These are phyloP conservation scores for Phyllostachys edulis DNA, from an alignment of 176 grass and related monocot genomes.

Conservation along the genomic window DNA sequence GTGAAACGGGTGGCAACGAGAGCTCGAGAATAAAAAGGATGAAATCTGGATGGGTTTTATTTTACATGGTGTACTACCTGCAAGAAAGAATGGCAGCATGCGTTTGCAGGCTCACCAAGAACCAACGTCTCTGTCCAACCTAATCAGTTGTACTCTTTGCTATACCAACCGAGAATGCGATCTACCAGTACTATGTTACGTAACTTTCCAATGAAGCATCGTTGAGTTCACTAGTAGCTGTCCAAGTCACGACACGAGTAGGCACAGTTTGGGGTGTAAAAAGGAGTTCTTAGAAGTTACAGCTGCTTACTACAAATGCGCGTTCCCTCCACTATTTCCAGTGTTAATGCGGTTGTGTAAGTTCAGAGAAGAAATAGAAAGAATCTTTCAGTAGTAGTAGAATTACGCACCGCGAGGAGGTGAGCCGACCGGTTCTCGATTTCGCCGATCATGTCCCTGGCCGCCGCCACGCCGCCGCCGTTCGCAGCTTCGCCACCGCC, in stretches of 20 bases:
- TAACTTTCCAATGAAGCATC: not conserved
- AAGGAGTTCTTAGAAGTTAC: not conserved
- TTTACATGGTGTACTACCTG: not conserved
- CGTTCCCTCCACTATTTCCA: not conserved
- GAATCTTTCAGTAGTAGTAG: not conserved
- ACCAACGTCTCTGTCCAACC: constrained; percentile 28
- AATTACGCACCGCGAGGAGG: constrained; percentile 80
- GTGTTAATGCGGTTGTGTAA: not conserved
- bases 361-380: not conserved
- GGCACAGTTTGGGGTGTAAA: not conserved
- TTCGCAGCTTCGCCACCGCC: constrained; percentile 16
- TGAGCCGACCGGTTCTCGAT: constrained; percentile 98
- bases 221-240: not conserved
- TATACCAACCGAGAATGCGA: constrained; percentile 23
- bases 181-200: not conserved
- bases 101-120: constrained; percentile 7
- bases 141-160: constrained; percentile 25
- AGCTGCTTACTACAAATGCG: not conserved
- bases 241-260: not conserved
- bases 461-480: constrained; percentile 27
- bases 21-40: not conserved
- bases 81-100: constrained; percentile 12
- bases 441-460: constrained; percentile 96
- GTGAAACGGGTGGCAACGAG: not conserved
- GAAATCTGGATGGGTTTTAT: not conserved